Percentiles rank a stretch among this genome's conserved stretches.
Conservation (phyloP, 306 rosid species). For the Hippophae rhamnoides region DNA sequence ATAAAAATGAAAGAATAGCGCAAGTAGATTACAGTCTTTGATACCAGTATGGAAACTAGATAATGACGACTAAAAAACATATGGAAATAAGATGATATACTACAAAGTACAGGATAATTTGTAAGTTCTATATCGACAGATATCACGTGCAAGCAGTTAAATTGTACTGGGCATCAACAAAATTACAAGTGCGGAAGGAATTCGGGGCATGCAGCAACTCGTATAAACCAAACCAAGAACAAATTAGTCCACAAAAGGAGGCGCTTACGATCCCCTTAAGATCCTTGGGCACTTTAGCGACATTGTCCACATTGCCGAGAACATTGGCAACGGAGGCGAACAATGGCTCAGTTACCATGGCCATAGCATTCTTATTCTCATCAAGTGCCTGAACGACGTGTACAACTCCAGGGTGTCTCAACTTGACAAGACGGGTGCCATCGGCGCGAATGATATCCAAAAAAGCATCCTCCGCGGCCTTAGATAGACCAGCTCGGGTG, state of each 20-base stretch:
- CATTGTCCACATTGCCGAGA: slow-evolving; percentile 65
- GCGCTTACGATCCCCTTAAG: slow-evolving; percentile 77
- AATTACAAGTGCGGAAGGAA: neutral
- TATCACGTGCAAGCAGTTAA: slow-evolving; percentile 1
- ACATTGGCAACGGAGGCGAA: slow-evolving; percentile 85
- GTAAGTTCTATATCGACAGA: no score
- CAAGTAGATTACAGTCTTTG: no score
- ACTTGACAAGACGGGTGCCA: slow-evolving; percentile 65
- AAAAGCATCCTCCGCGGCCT: slow-evolving; percentile 75
- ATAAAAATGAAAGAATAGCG: no score
- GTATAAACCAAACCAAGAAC: neutral
- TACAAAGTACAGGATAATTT: no score
- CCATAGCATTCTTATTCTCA: slow-evolving; percentile 95
- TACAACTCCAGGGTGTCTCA: slow-evolving; percentile 86
- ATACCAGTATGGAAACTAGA: no score
- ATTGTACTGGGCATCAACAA: neutral
- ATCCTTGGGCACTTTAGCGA: slow-evolving; percentile 65
- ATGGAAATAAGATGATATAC: no score
- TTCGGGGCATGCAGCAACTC: neutral
- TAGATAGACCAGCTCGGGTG: slow-evolving; percentile 57
- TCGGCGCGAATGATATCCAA: slow-evolving; percentile 74
- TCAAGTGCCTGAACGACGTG: slow-evolving; percentile 95
- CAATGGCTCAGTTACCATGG: slow-evolving; percentile 92
- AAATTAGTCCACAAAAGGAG: neutral
- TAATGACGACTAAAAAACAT: no score